These are phyloP conservation scores for Suillus cothurnatus DNA, from an alignment of 768 basidiomycete genomes.

Conservation along the genomic window DNA sequence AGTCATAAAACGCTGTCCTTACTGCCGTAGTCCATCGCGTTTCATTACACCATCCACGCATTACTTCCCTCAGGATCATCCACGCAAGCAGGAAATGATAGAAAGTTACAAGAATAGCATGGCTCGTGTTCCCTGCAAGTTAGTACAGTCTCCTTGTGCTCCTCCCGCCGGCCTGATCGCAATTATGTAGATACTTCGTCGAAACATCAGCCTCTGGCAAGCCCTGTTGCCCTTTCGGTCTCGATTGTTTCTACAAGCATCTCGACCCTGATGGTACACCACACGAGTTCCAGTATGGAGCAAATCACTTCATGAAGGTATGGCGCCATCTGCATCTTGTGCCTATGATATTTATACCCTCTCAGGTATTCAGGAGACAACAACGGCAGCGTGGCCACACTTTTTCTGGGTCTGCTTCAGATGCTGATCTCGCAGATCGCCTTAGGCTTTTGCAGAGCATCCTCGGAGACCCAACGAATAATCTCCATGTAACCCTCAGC, in stretches of 20 bases:
- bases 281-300: constrained; percentile 56
- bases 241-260: constrained; percentile 83
- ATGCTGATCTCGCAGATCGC: constrained; percentile 32
- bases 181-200: constrained; percentile 57
- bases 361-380: constrained; percentile 29
- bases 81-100: constrained; percentile 52
- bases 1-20: constrained; percentile 75
- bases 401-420: constrained; percentile 25
- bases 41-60: constrained; percentile 76
- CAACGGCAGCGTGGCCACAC: constrained; percentile 20
- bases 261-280: constrained; percentile 65
- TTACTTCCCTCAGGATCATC: constrained; percentile 57
- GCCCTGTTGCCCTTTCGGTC: constrained; percentile 76
- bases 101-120: constrained; percentile 73
- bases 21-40: constrained; percentile 67
- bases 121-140: constrained; percentile 71
- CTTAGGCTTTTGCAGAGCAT: constrained; percentile 50
- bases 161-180: neutral
- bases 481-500: constrained; percentile 44
- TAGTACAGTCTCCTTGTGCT: constrained; percentile 21
- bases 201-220: constrained; percentile 44
- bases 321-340: constrained; percentile 34
- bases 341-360: constrained; percentile 29
- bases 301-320: constrained; percentile 56
- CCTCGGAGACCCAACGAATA: constrained; percentile 47